Evolutionary conservation across 1,139 yeast species (phyloP), one percentile per base, ranked within the genome.

Genomic region (Zygosaccharomyces sapae): DNA sequence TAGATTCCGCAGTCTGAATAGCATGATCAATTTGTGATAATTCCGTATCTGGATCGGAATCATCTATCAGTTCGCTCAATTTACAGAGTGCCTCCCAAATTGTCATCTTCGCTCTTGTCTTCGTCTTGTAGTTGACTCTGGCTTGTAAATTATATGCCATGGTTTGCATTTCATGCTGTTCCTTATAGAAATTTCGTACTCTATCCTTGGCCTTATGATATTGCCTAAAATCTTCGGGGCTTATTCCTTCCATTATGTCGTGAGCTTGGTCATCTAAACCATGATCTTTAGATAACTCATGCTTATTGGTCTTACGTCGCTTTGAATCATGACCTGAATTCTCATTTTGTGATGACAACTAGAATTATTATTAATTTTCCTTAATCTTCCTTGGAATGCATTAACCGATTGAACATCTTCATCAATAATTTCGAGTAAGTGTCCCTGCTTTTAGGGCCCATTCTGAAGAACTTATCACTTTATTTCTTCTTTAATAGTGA

Each of bases 1-100:
- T 83, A 3, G 88, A 87, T 57, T 83, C 88, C 1, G 89, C 89
- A 0, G 89, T 83, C 64, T 83, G 89, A 25, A 83, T 61, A 0
- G 89, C 88, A 63, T 83, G 89, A 57, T 83, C 88, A 42, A 83
- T 83, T 57, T 83, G 89, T 0, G 86, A 80, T 33, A 83, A 69
- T 57, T 83, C 87, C 0, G 88, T 83, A 59, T 83, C 89, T 0
- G 89, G 89, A 59, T 83, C 89, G 46, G 84, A 77, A 47, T 83
- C 88, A 59, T 83, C 89, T 29, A 83, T 69, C 20, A 83, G 66
- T 54, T 79, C 77, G 58, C 82, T 82, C 35, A 83, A 68, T 53
- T 77, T 78, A 49, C 79, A 79, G 20, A 83, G 62, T 0, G 87
- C 89, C 49, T 81, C 86, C 89, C 89, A 83, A 4, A 83, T 74